Evolutionary conservation across 768 basidiomycete genomes (phyloP), one percentile per base, ranked within the genome.

Genomic region (Pleurotus giganteus): DNA sequence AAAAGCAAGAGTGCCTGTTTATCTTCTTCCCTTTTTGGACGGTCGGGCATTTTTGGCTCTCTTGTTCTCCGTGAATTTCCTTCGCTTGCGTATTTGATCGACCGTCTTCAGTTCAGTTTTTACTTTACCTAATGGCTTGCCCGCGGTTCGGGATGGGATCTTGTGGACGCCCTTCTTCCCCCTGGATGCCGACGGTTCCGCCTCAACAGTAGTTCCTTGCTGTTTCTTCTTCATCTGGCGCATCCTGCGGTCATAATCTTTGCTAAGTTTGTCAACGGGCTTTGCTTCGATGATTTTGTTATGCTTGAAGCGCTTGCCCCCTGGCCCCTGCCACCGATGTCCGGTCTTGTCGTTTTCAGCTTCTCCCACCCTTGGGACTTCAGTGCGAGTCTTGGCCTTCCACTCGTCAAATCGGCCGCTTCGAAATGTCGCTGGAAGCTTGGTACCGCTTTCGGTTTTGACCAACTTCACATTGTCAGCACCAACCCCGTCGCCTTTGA

Each of bases 351-450:
- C 76, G 44, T 77, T 74, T 68, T 96, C 94, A 2, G 72, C 76
- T 66, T 97, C 94, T 17, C 95, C 95, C n/a, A 89, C 77, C 56
- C 81, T 81, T 0, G 94, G 94, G 31, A 98, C 68, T 57, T 72
- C 78, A n/a, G 83, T 72, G 34, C 82, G 85, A 47, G 78, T 84
- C 70, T 90, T 91, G 57, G 81, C 77, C 69, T 88, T 90, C 97
- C 97, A 99, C 67, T 96, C 94, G 54, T 96, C 91, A 68, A 92
- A 99, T 13, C 92, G 84, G 9, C 97, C 97, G 61, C 89, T 93
- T 50, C 90, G 86, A 71, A 94, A 99, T 8, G 87, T 87, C 2
- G 94, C 94, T 3, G 97, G 96, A 17, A 99, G 77, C 45, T 88
- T 85, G 13, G 88, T 84, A 3, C 97, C 97, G 62, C 87, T 94